phyloP scores from a whole-genome alignment of 139 green algal genomes.

The Spirogloea muscicola region DNA sequence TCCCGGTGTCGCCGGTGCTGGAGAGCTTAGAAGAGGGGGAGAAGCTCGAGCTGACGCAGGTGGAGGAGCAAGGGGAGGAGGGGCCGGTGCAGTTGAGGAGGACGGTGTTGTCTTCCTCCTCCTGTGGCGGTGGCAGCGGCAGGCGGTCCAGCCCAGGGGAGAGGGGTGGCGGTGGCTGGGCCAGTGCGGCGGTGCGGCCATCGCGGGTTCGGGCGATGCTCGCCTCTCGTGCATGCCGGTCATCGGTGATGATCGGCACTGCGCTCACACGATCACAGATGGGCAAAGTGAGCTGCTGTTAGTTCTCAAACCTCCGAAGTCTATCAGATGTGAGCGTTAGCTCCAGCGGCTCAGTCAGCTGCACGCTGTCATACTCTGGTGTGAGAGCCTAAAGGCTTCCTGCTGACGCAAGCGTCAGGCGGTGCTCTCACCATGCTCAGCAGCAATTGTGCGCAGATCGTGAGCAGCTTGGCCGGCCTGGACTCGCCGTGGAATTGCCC shows the following conservation, averaged over 20 bases:
- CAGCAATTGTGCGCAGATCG: conserved; percentile 47
- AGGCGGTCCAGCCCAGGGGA: background rate
- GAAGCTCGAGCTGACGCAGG: too few relatives aligned
- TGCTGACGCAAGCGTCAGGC: background rate
- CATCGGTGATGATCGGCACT: conserved; percentile 94
- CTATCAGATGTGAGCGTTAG: background rate
- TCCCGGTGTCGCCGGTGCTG: background rate
- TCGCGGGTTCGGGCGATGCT: conserved; percentile 82
- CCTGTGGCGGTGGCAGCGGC: background rate
- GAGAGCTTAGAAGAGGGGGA: too few relatives aligned
- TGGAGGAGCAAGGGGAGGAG: background rate
- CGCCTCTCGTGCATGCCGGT: conserved; percentile 78
- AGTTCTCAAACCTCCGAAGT: background rate
- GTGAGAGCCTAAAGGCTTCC: background rate
- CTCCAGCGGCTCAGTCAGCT: background rate
- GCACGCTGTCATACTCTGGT: background rate
- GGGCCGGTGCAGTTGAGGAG: too few relatives aligned
- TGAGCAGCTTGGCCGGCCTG: conserved; percentile 69
- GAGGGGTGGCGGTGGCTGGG: too few relatives aligned
- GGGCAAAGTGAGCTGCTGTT: conserved; percentile 40
- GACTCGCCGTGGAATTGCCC: conserved; percentile 94
- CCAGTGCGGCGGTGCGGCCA: conserved; percentile 29
- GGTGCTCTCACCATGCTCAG: background rate
- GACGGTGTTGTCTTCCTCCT: too few relatives aligned
- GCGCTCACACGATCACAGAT: conserved; percentile 65